Base-by-base conservation (phyloP, 371 early-diverging fungal genomes). In the Lichtheimia ramosa region DNA sequence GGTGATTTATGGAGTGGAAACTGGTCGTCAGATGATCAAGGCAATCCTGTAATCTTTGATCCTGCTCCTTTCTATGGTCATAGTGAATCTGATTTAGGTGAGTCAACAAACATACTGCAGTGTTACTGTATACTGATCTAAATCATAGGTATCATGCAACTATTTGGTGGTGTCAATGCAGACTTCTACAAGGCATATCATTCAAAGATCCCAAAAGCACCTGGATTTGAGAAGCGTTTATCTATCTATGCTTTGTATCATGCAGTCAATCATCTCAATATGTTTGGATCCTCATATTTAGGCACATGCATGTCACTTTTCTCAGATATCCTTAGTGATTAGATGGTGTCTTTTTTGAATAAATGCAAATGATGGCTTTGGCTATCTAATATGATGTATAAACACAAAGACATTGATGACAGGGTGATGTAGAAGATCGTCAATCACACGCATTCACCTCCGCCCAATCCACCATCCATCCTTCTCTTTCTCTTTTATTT, bases 1-100 rank as follows among this genome's bases (percentile, higher is more conserved):
- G 62, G 62, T 27, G 62, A 62, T 42, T 50, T 62, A n/a, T 62
- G 62, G 62, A 50, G 51, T 23, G 62, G 62, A 3, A 62, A 62
- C 51, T 62, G 62, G 62, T 34, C 42, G 8, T 50, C 50, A 18
- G 62, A 62, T 43, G 49, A 40, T 10, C 14, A 62, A 10, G 62
- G 56, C 4, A 51, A 62, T 18, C 62, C 62, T 15, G 62, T 62
- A 7, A 56, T 62, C 15, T 40, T 56, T 12, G 62, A 62, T 55
- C 62, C 62, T 16, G 62, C 62, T 0, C 48, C 62, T 8, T 62
- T 51, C 42, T 62, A 39, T 7, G 62, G 62, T 15, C 62, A 62
- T 25, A 15, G 25, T 13, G 62, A 62, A 56, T 34, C 50, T 15
- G 62, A 62, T 43, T 34, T 62, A 8, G 34, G 34, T 34, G 34